Percentiles rank a stretch among this genome's conserved stretches.
phyloP scores from a whole-genome alignment of 2,329 filamentous ascomycete genomes.

The Talaromyces rugulosus region DNA sequence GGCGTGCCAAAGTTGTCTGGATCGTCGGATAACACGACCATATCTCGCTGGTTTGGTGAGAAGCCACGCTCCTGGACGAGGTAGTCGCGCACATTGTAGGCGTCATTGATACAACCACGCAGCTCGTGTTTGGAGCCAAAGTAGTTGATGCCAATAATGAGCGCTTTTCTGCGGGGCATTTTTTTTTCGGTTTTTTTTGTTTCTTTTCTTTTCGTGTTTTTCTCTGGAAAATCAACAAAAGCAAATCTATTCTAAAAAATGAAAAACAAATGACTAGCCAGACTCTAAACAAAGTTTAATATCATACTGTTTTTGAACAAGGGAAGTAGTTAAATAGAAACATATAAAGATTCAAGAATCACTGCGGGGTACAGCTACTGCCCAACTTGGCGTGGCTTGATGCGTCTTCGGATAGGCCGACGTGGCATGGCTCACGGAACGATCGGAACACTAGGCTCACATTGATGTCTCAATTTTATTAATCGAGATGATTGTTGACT shows the following conservation, averaged over 20 bases:
- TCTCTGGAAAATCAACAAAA: background rate
- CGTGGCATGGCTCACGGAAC: background rate
- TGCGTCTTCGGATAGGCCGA: background rate
- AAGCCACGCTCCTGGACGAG: constrained; percentile 43
- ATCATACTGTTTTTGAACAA: background rate
- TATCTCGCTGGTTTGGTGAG: constrained; percentile 34
- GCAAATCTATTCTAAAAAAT: background rate
- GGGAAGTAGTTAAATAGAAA: background rate
- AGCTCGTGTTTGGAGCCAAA: constrained; percentile 40
- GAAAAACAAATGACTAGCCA: background rate
- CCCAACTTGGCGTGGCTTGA: background rate
- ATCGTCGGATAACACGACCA: constrained; percentile 45
- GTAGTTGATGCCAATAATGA: constrained; percentile 54
- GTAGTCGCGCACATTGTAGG: constrained; percentile 46
- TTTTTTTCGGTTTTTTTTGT: background rate
- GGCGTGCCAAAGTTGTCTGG: constrained; percentile 23
- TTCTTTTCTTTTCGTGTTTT: background rate
- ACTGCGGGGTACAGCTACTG: background rate
- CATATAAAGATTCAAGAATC: background rate
- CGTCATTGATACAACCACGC: constrained; percentile 47
- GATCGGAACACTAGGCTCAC: background rate
- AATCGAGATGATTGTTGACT: background rate
- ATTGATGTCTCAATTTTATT: background rate
- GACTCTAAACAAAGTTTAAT: background rate
- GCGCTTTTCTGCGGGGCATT: constrained; percentile 36